phyloP scores from a whole-genome alignment of 1,284 basidiomycete genomes.

The Agaricales sp. region DNA sequence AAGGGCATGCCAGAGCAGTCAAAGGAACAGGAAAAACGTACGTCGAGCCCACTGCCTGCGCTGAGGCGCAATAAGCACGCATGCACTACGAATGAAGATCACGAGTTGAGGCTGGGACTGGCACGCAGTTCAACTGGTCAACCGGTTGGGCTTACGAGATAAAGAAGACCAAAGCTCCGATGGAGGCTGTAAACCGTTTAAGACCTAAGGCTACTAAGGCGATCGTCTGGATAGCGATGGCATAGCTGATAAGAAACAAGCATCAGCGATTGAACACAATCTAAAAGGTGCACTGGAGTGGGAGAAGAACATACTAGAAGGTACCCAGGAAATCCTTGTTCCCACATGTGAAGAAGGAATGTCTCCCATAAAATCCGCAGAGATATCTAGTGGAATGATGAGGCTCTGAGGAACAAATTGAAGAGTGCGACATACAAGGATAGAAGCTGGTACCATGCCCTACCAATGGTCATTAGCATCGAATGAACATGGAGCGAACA shows the following conservation, averaged over 20 bases:
- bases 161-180: slow-evolving; percentile 39
- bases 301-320: slow-evolving; percentile 22
- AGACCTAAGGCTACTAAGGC: slow-evolving; percentile 57
- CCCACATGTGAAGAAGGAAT: slow-evolving; percentile 33
- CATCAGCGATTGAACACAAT: background rate
- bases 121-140: no score
- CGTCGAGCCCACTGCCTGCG: background rate
- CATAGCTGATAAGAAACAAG: slow-evolving; percentile 28
- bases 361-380: slow-evolving; percentile 34
- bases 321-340: slow-evolving; percentile 41
- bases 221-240: slow-evolving; percentile 54
- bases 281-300: background rate
- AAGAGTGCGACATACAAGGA: slow-evolving; percentile 10
- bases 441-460: background rate
- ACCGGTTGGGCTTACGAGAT: slow-evolving; percentile 27
- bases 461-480: background rate
- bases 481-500: background rate
- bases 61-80: background rate
- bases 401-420: background rate
- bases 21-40: background rate
- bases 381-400: background rate
- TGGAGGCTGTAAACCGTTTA: slow-evolving; percentile 41
- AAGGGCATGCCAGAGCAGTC: background rate
- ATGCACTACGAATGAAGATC: background rate
- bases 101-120: no score